These are phyloP conservation scores for Psilocybe subaeruginosa DNA, from an alignment of 768 basidiomycete species.

Conservation along the genomic window DNA sequence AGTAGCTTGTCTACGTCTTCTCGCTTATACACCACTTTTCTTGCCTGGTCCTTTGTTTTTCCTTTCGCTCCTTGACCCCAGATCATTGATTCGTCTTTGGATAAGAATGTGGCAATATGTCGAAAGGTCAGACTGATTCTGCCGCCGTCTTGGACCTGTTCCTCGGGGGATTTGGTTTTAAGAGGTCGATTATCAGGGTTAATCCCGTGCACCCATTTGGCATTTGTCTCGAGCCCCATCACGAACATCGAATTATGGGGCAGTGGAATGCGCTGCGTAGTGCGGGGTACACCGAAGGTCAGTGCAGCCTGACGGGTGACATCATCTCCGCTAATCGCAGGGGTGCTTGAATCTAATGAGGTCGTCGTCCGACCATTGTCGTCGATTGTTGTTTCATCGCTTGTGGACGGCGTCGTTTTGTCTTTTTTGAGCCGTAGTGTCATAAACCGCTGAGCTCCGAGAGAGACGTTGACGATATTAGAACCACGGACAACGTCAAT, in stretches of 20 bases:
- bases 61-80: constrained; percentile 75
- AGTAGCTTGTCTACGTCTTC: constrained; percentile 54
- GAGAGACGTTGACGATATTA: constrained; percentile 78
- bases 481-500: constrained; percentile 78
- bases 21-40: constrained; percentile 54
- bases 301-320: background rate
- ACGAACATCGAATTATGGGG: constrained; percentile 87
- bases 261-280: constrained; percentile 67
- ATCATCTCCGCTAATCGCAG: background rate
- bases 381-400: background rate
- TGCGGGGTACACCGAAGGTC: constrained; percentile 30
- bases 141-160: constrained; percentile 58
- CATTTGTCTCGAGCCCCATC: constrained; percentile 74
- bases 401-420: constrained; percentile 9
- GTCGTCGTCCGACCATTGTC: background rate
- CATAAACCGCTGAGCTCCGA: constrained; percentile 81
- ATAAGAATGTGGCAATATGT: constrained; percentile 75
- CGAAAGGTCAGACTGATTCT: constrained; percentile 84
- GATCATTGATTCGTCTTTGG: constrained; percentile 44
- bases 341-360: background rate
- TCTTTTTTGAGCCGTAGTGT: constrained; percentile 71
- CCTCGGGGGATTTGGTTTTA: constrained; percentile 52
- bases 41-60: constrained; percentile 59
- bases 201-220: constrained; percentile 77
- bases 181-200: constrained; percentile 73